Conservation (phyloP, 2,329 filamentous ascomycete species). For the Fusarium paranaense region DNA sequence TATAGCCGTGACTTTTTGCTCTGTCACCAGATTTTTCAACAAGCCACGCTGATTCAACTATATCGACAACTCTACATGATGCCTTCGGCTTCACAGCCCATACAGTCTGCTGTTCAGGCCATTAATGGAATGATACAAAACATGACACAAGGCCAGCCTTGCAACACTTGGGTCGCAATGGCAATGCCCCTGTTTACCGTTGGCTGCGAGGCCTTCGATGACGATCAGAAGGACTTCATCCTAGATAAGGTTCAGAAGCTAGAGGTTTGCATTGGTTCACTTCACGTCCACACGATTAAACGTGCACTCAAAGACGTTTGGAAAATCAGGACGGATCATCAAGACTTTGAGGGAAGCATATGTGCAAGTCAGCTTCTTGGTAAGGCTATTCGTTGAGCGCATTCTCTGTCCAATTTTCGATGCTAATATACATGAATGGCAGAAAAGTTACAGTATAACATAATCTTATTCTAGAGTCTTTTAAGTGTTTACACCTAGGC, state of each 20-base stretch:
- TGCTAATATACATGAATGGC: background rate
- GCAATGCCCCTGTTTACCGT: constrained; percentile 46
- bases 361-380: constrained; percentile 40
- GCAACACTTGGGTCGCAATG: constrained; percentile 48
- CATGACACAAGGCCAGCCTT: constrained; percentile 45
- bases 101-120: constrained; percentile 29
- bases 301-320: constrained; percentile 44
- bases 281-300: constrained; percentile 42
- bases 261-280: constrained; percentile 40
- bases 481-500: too few species aligned
- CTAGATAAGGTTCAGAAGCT: constrained; percentile 44
- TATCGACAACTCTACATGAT: constrained; percentile 40
- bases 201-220: constrained; percentile 41
- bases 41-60: constrained; percentile 42
- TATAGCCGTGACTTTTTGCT: constrained; percentile 40
- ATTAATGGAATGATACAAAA: constrained; percentile 41
- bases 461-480: constrained; percentile 41
- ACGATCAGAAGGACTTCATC: constrained; percentile 34
- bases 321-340: constrained; percentile 33
- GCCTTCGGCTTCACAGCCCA: constrained; percentile 24
- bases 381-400: constrained; percentile 19
- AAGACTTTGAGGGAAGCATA: constrained; percentile 31
- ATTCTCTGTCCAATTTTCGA: too few species aligned
- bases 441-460: constrained; percentile 45
- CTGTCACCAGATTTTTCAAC: constrained; percentile 44